Evolutionary conservation across 2,329 filamentous ascomycete genomes (phyloP), one percentile per base, ranked within the genome.

Genomic region (Verticillium longisporum): DNA sequence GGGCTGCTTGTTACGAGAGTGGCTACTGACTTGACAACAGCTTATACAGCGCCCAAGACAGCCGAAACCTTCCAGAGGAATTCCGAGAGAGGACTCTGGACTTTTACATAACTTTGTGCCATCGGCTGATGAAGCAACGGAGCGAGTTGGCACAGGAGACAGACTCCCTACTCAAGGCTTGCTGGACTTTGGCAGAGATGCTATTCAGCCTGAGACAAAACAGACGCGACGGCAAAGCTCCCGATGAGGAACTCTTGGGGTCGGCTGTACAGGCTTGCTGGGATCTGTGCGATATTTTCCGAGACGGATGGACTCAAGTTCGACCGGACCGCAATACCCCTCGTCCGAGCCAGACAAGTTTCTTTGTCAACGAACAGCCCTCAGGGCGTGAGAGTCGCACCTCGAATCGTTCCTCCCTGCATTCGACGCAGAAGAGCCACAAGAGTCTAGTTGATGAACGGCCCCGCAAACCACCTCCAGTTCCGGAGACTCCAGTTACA

Each of bases 121-220:
- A 97, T 73, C 87, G 94, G 45, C 77, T 97, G n/a, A 97, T 97
- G 92, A 97, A 96, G 73, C 92, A 97, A 73, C 85, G 91, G 61
- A 89, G 85, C 59, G 88, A 91, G 33, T 74, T 93, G 2, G 88
- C 87, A 0, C 88, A 90, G 64, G 91, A 97, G 69, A 94, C 91
- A 0, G 92, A 97, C 72, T 88, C 90, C 6, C 80, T 97, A 4
- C 81, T 97, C 3, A 84, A 88, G 60, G 91, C 92, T 26, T 97
- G 93, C 71, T 97, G 94, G 94, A 85, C 88, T 3, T 77, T 98
- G 13, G 92, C 93, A 7, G 93, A 97, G 73, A 96, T 96, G 87
- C 83, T 98, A 0, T 97, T 97, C 74, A 96, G 87, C 71, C 82
- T 98, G 50, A 88, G 92, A 2, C 92, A 97, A 69, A 94, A 88